Base-by-base conservation (phyloP, 176 grass and related monocot species). In the Guadua angustifolia region DNA sequence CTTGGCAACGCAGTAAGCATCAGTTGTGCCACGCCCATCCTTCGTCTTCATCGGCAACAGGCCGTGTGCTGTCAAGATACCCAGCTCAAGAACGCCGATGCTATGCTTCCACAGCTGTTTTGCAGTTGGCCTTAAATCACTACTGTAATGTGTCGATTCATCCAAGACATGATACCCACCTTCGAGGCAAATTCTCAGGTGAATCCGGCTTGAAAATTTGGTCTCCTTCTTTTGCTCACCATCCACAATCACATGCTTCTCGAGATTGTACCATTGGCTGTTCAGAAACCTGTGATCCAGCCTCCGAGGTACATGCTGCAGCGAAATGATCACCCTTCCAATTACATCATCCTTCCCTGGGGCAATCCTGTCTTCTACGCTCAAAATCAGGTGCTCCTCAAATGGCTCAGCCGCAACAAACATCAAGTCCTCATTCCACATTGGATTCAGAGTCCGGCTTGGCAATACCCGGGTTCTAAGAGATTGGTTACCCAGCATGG, bases 101-200 rank as follows among this genome's bases (percentile, higher is more conserved):
- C 82, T 93, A 18, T 86, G 85, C 55, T 93, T 93, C 91, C 91
- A 93, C 26, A 93, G 69, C 63, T 77, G 85, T 29, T 93, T 93
- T 21, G 91, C 88, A 46, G 91, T 93, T 73, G 91, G 91, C 85
- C 88, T 90, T 62, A 93, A 76, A 90, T 93, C 88, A 82, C 91
- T 93, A 57, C 91, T 93, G 76, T 93, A 93, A 75, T 93, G 91
- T 50, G 91, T 93, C 1, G 91, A 93, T 49, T 93, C 91, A 71
- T 93, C 91, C 84, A 93, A 88, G 38, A 93, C 91, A 85, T 93
- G 91, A 66, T 93, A 93, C 40, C 91, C 91, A 68, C 91, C 91
- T 84, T 93, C 91, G 51, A 93, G 82, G 75, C 85, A 90, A 74
- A 93, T 79, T 60, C 91, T 87, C 72, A 93, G 12, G 69, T 93